Percentiles rank a stretch among this genome's conserved stretches.
phyloP scores from a whole-genome alignment of 495 filamentous ascomycete species.

The Trichoderma reesei region DNA sequence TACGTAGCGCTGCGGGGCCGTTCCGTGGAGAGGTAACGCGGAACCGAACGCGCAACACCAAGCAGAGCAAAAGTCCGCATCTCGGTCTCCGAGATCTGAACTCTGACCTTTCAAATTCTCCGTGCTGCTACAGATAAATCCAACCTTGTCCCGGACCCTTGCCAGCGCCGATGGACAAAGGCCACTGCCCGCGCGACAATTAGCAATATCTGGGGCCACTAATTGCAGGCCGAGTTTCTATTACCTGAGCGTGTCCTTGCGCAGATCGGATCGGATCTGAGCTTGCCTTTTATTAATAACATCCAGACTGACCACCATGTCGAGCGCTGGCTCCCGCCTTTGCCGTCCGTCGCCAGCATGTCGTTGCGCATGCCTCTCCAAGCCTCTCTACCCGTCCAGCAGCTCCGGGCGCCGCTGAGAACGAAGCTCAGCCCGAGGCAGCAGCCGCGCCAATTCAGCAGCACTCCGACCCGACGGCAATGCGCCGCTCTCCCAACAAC shows the following conservation, averaged over 20 bases:
- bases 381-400: too few relatives aligned
- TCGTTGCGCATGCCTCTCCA: slow-evolving; percentile 3
- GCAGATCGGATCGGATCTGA: too few relatives aligned
- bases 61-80: neutral
- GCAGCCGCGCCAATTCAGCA: neutral
- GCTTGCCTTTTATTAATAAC: too few relatives aligned
- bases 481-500: neutral
- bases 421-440: neutral
- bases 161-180: too few relatives aligned
- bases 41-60: neutral
- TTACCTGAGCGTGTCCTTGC: too few relatives aligned
- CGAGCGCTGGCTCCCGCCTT: neutral
- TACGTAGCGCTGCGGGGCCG: neutral
- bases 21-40: neutral
- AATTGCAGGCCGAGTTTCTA: too few relatives aligned
- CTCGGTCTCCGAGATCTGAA: slow-evolving; percentile 1
- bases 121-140: too few relatives aligned
- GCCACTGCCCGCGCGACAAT: too few relatives aligned
- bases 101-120: neutral
- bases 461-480: too few relatives aligned
- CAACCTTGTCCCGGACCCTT: too few relatives aligned
- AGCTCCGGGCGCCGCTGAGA: neutral
- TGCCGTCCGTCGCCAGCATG: neutral
- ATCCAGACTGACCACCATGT: neutral
- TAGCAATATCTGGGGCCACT: too few relatives aligned